Evolutionary conservation across 768 basidiomycete species (phyloP), one percentile per base, ranked within the genome.

Genomic region (Tylopilus balloui): DNA sequence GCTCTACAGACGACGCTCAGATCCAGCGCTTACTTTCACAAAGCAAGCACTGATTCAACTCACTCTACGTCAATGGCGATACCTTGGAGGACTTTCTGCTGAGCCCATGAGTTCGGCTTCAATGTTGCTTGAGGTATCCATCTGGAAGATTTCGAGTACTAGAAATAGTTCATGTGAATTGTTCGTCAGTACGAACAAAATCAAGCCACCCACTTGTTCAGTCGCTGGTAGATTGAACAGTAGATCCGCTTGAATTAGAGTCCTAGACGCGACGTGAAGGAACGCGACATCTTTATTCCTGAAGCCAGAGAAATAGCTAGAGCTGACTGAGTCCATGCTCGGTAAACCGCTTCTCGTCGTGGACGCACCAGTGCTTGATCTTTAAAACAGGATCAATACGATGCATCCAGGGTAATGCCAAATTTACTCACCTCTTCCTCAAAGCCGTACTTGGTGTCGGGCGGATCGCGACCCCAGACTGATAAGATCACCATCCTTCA

Each of bases 271-370:
- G 12, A 71, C 67, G 60, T 95, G 92, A 50, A 86, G 78, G 68
- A 90, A 92, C 0, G 90, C 88, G 13, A 93, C 79, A 45, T 94
- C 92, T 61, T 88, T 86, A 62, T 88, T 89, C 52, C 69, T 71
- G 59, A 80, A 78, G 1, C 84, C 84, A 10, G 82, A 72, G 62
- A 88, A 88, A 59, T 85, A 87, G 56, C 83, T 84, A 50, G 6
- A 20, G 20, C 6, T 21, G 9, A 27, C 29, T 53, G 17, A 47
- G 35, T 42, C 25, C 20, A 15, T n/a, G 24, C 25, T 34, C 20
- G 5, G n/a, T 23, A 3, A 48, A 2, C 21, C 6, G 7, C 4
- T 41, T 17, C 21, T 31, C 28, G 4, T 36, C 32, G 4, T 13
- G 12, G 31, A 53, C 63, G 15, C 50, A 80, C 78, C 79, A 77